These are phyloP conservation scores for Thermomyces lanuginosus DNA, from an alignment of 2,329 filamentous ascomycete species.

Conservation along the genomic window DNA sequence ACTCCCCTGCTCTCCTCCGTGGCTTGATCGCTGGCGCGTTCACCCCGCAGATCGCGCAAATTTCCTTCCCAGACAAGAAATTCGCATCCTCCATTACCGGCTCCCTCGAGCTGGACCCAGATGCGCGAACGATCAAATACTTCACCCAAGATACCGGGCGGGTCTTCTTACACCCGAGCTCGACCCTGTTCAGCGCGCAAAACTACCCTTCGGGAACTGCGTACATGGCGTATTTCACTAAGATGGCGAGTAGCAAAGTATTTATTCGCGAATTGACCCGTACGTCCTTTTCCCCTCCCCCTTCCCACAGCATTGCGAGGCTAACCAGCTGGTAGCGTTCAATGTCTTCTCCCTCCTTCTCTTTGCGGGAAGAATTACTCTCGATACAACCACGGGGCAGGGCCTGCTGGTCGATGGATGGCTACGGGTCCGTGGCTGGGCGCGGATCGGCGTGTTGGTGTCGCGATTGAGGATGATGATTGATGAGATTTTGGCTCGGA, in stretches of 20 bases:
- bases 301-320: not conserved
- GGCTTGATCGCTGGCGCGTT: slow-evolving; percentile 59
- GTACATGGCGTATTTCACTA: slow-evolving; percentile 79
- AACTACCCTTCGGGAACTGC: slow-evolving; percentile 56
- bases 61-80: slow-evolving; percentile 90
- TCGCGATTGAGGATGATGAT: slow-evolving; percentile 70
- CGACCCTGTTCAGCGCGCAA: slow-evolving; percentile 70
- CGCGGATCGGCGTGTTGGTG: slow-evolving; percentile 79
- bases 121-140: slow-evolving; percentile 82
- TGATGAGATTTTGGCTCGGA: slow-evolving; percentile 64
- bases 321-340: slow-evolving; percentile 37
- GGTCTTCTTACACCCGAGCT: slow-evolving; percentile 85
- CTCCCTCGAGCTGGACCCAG: slow-evolving; percentile 81
- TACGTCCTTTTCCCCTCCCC: slow-evolving; percentile 29
- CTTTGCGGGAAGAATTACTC: slow-evolving; percentile 67
- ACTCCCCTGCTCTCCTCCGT: slow-evolving; percentile 41
- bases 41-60: slow-evolving; percentile 74
- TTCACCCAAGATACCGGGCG: slow-evolving; percentile 72
- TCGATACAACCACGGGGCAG: slow-evolving; percentile 75
- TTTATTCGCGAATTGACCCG: slow-evolving; percentile 84
- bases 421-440: slow-evolving; percentile 78
- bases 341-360: slow-evolving; percentile 78
- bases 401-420: slow-evolving; percentile 85
- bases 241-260: slow-evolving; percentile 82
- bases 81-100: slow-evolving; percentile 76